Base-by-base conservation (phyloP, 2,329 filamentous ascomycete species). In the Fusarium scirpi region DNA sequence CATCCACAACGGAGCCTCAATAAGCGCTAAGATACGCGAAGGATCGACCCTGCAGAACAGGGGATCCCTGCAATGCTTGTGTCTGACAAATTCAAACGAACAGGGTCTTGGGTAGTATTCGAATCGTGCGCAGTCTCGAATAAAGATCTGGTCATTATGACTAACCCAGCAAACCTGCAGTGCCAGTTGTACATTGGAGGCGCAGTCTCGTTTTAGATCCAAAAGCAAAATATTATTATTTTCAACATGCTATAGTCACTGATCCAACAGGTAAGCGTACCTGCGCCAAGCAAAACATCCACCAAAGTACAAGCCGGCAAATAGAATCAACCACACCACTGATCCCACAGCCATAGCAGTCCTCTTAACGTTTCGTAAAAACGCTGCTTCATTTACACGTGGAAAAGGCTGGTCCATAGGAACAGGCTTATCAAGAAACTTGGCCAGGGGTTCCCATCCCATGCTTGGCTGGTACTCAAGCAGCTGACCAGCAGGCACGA, bases 301-400 rank as follows among this genome's bases (percentile, higher is more conserved):
- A 30, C 44, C 11, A 30, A 55, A 65, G 45, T 61, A 70, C 13
- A 48, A 20, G 25, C 48, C 59, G 32, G 43, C 30, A n/a, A 71
- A 34, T 15, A 70, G 25, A 49, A 45, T 59, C 24, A 70, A 9
- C 68, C 68, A 71, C 10, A 57, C 67, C 48, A 71, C 52, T 5
- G 68, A 68, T 18, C 68, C 68, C 6, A 71, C 59, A 4, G 63
- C 64, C 68, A 71, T 71, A 43, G 68, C 68, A 15, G 53, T 38
- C n/a, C 59, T 60, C 24, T 71, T 70, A 16, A 71, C 67, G 9
- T 70, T 71, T 15, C 67, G 53, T 12, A 71, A 49, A 38, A 70
- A 71, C n/a, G 67, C 67, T 30, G 68, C 67, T 54, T 71, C 67
- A 41, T 71, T 71, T 5, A 71, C 67, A 32, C 67, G 63, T 45